These are phyloP conservation scores for Globisporangium apiculatum DNA, from an alignment of 352 stramenopile genomes.

Conservation along the genomic window DNA sequence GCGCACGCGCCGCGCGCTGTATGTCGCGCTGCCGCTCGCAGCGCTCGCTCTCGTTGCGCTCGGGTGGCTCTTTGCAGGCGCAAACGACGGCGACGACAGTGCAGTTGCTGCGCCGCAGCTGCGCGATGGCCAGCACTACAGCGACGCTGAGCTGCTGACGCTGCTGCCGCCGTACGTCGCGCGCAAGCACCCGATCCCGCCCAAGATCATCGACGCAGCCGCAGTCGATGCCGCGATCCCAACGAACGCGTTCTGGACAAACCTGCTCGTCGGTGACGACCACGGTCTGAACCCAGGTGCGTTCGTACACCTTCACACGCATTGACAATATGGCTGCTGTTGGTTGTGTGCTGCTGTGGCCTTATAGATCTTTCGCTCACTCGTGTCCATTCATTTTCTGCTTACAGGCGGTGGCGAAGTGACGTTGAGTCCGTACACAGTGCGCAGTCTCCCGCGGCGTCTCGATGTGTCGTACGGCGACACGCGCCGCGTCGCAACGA, in stretches of 20 bases:
- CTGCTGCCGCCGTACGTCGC: conserved; percentile 50
- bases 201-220: conserved; percentile 42
- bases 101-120: background rate
- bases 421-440: conserved; percentile 78
- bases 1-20: conserved; percentile 39
- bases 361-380: no score
- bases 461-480: conserved; percentile 83
- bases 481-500: conserved; percentile 56
- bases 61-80: conserved; percentile 25
- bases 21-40: conserved; percentile 44
- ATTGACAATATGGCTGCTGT: no score
- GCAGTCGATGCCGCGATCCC: conserved; percentile 49
- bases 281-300: conserved; percentile 56
- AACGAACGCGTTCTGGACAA: conserved; percentile 89
- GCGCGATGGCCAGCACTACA: conserved; percentile 10
- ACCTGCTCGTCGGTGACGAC: conserved; percentile 70
- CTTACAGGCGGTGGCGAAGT: conserved; percentile 46
- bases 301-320: no score
- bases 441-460: conserved; percentile 56
- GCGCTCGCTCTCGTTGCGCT: conserved; percentile 45
- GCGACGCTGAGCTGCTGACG: conserved; percentile 39
- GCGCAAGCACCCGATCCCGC: conserved; percentile 48
- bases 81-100: conserved; percentile 7
- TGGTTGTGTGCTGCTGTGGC: no score
- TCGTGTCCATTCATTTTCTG: background rate